Base-by-base conservation (phyloP, 176 grass and related monocot genomes). In the Eragrostis nindensis region DNA sequence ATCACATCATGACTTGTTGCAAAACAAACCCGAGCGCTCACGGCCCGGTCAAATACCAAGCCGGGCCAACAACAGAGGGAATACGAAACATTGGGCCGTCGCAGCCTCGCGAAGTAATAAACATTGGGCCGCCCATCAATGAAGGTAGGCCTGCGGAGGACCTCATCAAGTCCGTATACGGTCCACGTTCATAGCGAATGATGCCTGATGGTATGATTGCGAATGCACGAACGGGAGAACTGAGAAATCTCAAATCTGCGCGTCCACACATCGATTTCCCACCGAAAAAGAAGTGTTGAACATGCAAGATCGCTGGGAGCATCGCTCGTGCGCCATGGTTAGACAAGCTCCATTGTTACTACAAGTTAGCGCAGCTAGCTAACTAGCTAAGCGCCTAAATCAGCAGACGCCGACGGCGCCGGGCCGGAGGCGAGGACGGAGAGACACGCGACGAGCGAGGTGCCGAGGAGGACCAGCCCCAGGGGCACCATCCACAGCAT, bases 401-500 rank as follows among this genome's bases (percentile, higher is more conserved):
- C 75, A 39, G 27, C 42, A 49, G 11, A 19, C 0, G 25, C 11
- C 19, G 66, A 16, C 5, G 59, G 41, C 59, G 14, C 56, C 50
- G 61, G 76, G 19, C 36, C 67, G 39, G 83, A 84, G 32, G 70
- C 65, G 71, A 90, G 62, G 46, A 86, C 61, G 12, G 91, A 83
- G 74, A 94, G 46, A 18, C 88, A 94, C 8, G 86, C 57, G 53
- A 94, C 5, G 68, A 83, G 56, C 11, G 88, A 64, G 22, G 85
- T 90, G 72, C 88, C 88, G 69, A 80, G 25, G 73, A 94, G 62
- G 66, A 94, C 62, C 48, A 90, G 61, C 43, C 87, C 82, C 22
- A 75, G 63, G 39, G 88, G 88, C 62, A 94, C 91, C 91, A 94
- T 94, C 91, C 91, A 94, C 25, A 88, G 71, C 65, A 84, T 84